These are phyloP conservation scores for Madurella mycetomatis DNA, from an alignment of 2,329 filamentous ascomycete genomes.

Conservation along the genomic window DNA sequence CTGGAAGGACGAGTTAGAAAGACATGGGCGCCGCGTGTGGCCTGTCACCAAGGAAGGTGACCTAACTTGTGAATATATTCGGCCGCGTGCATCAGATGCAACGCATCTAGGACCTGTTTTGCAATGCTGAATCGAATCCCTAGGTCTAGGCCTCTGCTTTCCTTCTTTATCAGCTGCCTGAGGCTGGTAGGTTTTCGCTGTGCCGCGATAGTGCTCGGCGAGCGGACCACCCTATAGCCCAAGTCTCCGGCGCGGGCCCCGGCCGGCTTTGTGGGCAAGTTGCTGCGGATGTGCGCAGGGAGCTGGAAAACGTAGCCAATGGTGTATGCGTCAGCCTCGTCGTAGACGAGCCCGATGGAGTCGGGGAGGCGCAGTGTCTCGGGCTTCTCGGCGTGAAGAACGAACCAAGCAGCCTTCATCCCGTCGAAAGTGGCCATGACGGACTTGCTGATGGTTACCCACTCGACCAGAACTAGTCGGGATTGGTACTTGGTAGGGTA, in stretches of 20 bases:
- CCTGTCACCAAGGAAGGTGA: neutral
- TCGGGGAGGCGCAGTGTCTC: constrained; percentile 3
- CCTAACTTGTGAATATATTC: constrained; percentile 5
- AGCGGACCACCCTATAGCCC: constrained; percentile 1
- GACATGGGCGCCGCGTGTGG: no score
- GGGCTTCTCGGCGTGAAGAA: constrained; percentile 15
- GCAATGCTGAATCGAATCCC: constrained; percentile 10
- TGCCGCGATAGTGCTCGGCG: constrained; percentile 8
- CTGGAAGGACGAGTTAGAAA: neutral
- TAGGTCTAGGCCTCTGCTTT: constrained; percentile 1
- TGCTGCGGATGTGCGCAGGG: constrained; percentile 9
- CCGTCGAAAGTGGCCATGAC: constrained; percentile 2
- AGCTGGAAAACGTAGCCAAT: constrained; percentile 14
- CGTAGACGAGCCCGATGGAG: constrained; percentile 9
- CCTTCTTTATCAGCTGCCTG: constrained; percentile 4
- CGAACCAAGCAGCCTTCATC: constrained; percentile 10
- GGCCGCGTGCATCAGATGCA: constrained; percentile 12
- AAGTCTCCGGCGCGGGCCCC: neutral
- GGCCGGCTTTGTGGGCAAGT: constrained; percentile 3
- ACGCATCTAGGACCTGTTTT: constrained; percentile 4
- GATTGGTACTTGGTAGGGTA: constrained; percentile 13
- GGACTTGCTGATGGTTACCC: neutral
- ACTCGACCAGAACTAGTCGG: constrained; percentile 13
- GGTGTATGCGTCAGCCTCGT: constrained; percentile 4
- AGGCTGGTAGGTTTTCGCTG: constrained; percentile 12